Evolutionary conservation across 1,139 yeast species (phyloP), one percentile per base, ranked within the genome.

Genomic region (Hansenula sp.): DNA sequence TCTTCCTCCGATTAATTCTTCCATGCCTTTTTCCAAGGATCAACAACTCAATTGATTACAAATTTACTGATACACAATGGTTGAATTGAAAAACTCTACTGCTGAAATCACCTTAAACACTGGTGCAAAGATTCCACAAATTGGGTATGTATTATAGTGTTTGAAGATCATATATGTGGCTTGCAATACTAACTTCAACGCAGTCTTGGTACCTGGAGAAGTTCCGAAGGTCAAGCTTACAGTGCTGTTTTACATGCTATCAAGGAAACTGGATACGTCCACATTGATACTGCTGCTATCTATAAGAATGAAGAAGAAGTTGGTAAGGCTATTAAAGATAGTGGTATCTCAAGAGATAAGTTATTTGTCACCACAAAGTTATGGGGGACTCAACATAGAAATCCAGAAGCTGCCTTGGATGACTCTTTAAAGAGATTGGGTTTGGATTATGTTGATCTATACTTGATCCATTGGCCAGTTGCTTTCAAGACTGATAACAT

Each of bases 381-480:
- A 50, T 82, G 89, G 86, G 74, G 80, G 45, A 65, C 80, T 29
- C 79, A 75, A 56, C 89, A 83, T 56, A 69, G 72, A 52, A 67
- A 77, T 40, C 82, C 81, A 21, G 81, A 64, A 34, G 68, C 60
- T 32, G 86, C 84, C 8, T 65, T 88, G 42, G 75, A 81, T 38
- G 65, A 60, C 38, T 81, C 94, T 3, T 71, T 89, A 56, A 59
- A 73, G 52, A 78, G 79, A 56, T 69, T 89, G 52, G 82, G 82
- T 2, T 65, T 85, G 51, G 95, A 85, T 41, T 89, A 89, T 55
- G 81, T 89, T 43, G 97, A 89, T 60, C 69, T 89, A 53, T 82
- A 82, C 61, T 72, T 89, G 59, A 75, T 87, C 57, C 97, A 90
- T 65, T 88, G 95, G 96, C 97, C 97, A 5, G 71, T 76, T 39